Conservation (phyloP, 164 flowering plant genomes). For the Vitis cinerea region DNA sequence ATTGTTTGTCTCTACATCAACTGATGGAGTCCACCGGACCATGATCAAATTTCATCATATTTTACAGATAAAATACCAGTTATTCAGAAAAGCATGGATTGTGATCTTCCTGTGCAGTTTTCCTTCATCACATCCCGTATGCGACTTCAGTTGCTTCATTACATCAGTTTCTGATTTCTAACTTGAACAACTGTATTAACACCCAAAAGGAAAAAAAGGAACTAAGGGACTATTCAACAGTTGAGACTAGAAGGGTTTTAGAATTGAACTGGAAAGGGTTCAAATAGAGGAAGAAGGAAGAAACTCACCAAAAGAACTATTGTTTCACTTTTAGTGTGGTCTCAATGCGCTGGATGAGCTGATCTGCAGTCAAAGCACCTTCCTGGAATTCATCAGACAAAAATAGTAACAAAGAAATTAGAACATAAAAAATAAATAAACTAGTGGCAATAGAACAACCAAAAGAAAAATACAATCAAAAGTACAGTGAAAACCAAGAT, state of each 20-base stretch:
- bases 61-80: neutral
- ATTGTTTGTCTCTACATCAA: neutral
- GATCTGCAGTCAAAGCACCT: constrained; percentile 74
- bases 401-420: neutral
- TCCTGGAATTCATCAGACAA: constrained; percentile 44
- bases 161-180: neutral
- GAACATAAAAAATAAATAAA: neutral
- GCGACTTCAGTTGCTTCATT: neutral
- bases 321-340: constrained; percentile 44
- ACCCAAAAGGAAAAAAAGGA: neutral
- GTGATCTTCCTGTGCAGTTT: neutral
- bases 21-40: neutral
- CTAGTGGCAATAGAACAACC: too few species aligned
- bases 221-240: neutral
- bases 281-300: neutral
- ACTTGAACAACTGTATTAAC: neutral
- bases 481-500: too few species aligned
- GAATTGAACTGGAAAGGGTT: neutral
- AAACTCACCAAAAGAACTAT: constrained; percentile 25
- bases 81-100: neutral
- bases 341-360: constrained; percentile 64
- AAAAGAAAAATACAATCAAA: too few species aligned
- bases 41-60: neutral
- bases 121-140: neutral
- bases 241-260: neutral